Conservation (phyloP, 2,329 filamentous ascomycete species). For the Colletotrichum eremochloae region DNA sequence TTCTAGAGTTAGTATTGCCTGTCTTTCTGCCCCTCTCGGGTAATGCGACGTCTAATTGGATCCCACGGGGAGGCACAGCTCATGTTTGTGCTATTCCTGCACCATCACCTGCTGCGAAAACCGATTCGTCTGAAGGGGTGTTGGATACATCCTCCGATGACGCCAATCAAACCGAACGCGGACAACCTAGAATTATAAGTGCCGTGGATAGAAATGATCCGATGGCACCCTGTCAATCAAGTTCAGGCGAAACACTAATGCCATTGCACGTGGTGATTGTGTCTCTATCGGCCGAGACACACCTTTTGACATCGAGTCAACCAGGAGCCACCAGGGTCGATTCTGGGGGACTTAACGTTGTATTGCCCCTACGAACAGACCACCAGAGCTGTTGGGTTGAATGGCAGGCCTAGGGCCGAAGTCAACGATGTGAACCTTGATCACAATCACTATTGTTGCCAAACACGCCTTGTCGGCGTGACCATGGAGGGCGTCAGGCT, state of each 20-base stretch:
- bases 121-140: conserved; percentile 1
- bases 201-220: conserved; percentile 35
- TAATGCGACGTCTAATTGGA: conserved; percentile 36
- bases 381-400: conserved; percentile 17
- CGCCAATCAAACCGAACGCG: conserved; percentile 5
- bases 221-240: conserved; percentile 31
- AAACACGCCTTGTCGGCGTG: conserved; percentile 25
- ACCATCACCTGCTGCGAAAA: conserved; percentile 11
- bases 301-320: conserved; percentile 20
- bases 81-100: conserved; percentile 33
- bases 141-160: conserved; percentile 1
- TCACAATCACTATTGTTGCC: conserved; percentile 26
- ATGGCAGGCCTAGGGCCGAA: conserved; percentile 38
- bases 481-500: conserved; percentile 27
- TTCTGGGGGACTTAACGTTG: conserved; percentile 25
- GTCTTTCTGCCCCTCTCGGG: conserved; percentile 33
- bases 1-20: conserved; percentile 22
- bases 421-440: conserved; percentile 34
- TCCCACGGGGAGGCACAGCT: conserved; percentile 30
- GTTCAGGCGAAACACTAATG: conserved; percentile 32
- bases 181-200: conserved; percentile 11
- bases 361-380: conserved; percentile 27
- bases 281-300: conserved; percentile 40
- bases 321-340: conserved; percentile 10
- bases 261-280: conserved; percentile 35